Conservation (phyloP, 2,329 filamentous ascomycete species). For the Chaetomium sp. region DNA sequence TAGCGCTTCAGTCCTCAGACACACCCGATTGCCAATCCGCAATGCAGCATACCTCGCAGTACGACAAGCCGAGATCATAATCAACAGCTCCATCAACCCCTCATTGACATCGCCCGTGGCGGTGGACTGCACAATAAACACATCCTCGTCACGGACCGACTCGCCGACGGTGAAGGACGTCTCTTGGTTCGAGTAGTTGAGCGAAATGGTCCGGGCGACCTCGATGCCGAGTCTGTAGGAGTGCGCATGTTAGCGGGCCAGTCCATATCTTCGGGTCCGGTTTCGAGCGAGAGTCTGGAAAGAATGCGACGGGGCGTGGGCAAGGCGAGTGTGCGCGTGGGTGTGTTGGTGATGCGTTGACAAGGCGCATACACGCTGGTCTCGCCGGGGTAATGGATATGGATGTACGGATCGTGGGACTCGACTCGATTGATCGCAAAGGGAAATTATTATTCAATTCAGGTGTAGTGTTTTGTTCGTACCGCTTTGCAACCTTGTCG, state of each 20-base stretch:
- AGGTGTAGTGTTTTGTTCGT: not conserved
- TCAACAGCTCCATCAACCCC: constrained; percentile 93
- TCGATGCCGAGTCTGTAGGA: constrained; percentile 62
- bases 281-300: not conserved
- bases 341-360: too few species aligned
- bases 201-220: constrained; percentile 69
- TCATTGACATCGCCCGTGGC: constrained; percentile 96
- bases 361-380: too few species aligned
- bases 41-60: constrained; percentile 44
- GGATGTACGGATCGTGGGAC: too few species aligned
- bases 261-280: not conserved
- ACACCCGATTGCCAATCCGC: not conserved
- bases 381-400: too few species aligned
- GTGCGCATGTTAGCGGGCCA: constrained; percentile 10
- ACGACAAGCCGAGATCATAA: constrained; percentile 92
- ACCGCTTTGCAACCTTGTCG: constrained; percentile 30
- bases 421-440: too few species aligned
- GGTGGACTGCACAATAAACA: constrained; percentile 95
- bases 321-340: too few species aligned
- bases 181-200: constrained; percentile 83
- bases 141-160: constrained; percentile 94
- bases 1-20: too few species aligned
- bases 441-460: too few species aligned
- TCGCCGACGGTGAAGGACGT: constrained; percentile 91
- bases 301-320: not conserved